Evolutionary conservation across 1,284 basidiomycete genomes (phyloP), one percentile per base, ranked within the genome.

Genomic region (Leccinum pseudoinsigne): DNA sequence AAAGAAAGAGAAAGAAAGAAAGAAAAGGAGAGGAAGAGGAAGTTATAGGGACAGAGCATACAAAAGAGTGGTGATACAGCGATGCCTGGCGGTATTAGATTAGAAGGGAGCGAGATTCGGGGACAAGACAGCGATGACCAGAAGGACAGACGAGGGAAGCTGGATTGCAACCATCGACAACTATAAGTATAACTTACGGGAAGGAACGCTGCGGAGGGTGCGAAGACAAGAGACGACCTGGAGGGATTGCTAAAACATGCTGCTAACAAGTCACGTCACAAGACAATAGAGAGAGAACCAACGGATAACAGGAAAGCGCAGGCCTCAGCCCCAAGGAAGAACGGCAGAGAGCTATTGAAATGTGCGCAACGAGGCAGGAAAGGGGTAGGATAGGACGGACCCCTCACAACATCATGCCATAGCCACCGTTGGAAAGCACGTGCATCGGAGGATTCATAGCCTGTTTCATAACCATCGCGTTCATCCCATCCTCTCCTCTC

Each of bases 341-440:
- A 34, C 54, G 64, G 60, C 28, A 59, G 56, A 63, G 38, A 61
- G 58, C 60, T 60, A 21, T n/a, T 42, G 68, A 56, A 62, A 55
- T 57, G 62, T 51, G 63, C 57, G 60, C 38, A 60, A 65, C 66
- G 45, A 63, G 51, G 53, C 57, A 62, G 57, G 56, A 42, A 60
- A 62, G 26, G 21, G 34, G 28, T 16, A n/a, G 28, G 18, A 62
- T 26, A 68, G 60, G 59, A 59, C 45, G 42, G 54, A 28, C 40
- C 36, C 64, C 63, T 78, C 68, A 82, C 71, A 82, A 71, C 74
- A 82, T 79, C 68, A 80, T 71, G 28, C 74, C 73, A 71, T 80
- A 82, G 59, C 74, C 72, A 62, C 59, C 59, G 40, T 64, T 73
- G 62, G 78, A 71, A 57, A 78, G 77, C 59, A 79, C 72, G 63